phyloP scores from a whole-genome alignment of 2,329 filamentous ascomycete genomes.

The Elsinoe fawcettii region DNA sequence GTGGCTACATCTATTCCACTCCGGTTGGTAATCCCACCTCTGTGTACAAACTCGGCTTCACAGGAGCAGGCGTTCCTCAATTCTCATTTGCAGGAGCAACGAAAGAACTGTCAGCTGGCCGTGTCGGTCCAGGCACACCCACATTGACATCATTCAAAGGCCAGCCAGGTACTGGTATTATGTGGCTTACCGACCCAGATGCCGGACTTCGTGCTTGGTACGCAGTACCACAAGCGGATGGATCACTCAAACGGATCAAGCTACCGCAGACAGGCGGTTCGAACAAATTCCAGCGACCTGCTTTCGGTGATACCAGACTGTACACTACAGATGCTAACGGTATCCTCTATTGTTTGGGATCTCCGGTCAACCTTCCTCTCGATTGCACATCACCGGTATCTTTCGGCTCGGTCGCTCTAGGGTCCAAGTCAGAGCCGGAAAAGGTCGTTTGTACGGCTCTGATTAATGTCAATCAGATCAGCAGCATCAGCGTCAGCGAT shows the following conservation, averaged over 20 bases:
- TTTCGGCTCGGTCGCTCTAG: slow-evolving; percentile 34
- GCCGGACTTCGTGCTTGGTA: slow-evolving; percentile 35
- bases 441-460: slow-evolving; percentile 34
- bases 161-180: slow-evolving; percentile 32
- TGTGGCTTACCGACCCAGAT: slow-evolving; percentile 37
- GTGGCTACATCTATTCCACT: slow-evolving; percentile 28
- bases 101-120: slow-evolving; percentile 22
- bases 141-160: slow-evolving; percentile 34
- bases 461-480: slow-evolving; percentile 32
- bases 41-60: slow-evolving; percentile 26
- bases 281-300: slow-evolving; percentile 35
- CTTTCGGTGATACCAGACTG: slow-evolving; percentile 37
- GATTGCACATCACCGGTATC: slow-evolving; percentile 35
- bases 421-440: slow-evolving; percentile 24
- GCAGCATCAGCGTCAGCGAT: slow-evolving; percentile 32
- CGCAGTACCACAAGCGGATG: slow-evolving; percentile 33
- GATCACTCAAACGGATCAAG: slow-evolving; percentile 29
- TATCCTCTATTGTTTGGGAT: slow-evolving; percentile 31
- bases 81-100: slow-evolving; percentile 28
- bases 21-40: slow-evolving; percentile 25
- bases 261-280: slow-evolving; percentile 33
- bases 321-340: slow-evolving; percentile 31
- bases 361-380: slow-evolving; percentile 37
- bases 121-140: slow-evolving; percentile 29
- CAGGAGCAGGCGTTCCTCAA: slow-evolving; percentile 19